Conservation (phyloP, 805 yeast species). For the Candida namnaoensis region DNA sequence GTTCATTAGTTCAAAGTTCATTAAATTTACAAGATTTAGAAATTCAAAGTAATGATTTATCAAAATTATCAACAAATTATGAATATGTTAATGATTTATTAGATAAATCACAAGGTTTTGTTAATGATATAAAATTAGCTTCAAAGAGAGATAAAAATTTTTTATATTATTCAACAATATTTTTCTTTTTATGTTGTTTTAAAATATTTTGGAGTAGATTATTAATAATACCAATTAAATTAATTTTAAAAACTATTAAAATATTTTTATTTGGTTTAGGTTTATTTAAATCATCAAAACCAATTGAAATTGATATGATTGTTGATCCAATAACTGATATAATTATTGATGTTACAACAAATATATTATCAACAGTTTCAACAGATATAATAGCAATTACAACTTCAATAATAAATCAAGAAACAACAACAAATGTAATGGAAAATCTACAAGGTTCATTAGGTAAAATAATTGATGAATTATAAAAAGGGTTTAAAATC, state of each 20-base stretch:
- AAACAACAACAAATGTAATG: too few species aligned
- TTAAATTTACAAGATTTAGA: constrained; percentile 17
- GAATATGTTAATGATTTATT: constrained; percentile 10
- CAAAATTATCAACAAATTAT: constrained; percentile 10
- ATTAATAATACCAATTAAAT: constrained; percentile 11
- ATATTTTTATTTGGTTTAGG: neutral
- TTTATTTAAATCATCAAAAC: neutral
- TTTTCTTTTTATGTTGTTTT: constrained; percentile 11
- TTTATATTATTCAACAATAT: constrained; percentile 13
- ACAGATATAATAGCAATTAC: too few species aligned
- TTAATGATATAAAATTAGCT: constrained; percentile 15
- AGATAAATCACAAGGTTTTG: constrained; percentile 14
- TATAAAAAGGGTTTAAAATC: too few species aligned
- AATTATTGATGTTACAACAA: too few species aligned
- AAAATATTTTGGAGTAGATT: constrained; percentile 15
- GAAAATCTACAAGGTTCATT: neutral
- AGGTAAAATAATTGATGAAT: neutral
- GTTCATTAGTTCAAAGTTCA: constrained; percentile 16
- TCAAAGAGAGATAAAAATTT: constrained; percentile 12
- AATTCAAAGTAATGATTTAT: constrained; percentile 12
- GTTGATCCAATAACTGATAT: too few species aligned
- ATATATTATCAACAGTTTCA: too few species aligned
- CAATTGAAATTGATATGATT: neutral
- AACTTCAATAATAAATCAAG: too few species aligned
- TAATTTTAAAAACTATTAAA: constrained; percentile 2